Evolutionary conservation across 163 green algal genomes (phyloP).

Genomic region (Coccomyxa subellipsoidea): DNA sequence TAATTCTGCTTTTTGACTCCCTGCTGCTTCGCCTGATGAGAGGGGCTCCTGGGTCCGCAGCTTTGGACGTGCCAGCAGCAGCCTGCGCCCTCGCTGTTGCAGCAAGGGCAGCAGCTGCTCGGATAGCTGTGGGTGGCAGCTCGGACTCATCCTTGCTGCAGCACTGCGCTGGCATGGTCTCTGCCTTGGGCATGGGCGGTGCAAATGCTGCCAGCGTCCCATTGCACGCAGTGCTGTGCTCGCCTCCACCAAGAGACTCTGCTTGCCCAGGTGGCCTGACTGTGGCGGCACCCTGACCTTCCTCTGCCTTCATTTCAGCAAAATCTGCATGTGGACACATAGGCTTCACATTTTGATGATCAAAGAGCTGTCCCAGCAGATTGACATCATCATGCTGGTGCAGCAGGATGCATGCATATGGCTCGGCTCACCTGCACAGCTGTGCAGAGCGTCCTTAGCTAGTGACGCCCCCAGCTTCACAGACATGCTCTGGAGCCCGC

Average conservation of each 20-base stretch:
- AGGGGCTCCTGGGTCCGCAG: neutral
- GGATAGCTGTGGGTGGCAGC: neutral
- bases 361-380: neutral
- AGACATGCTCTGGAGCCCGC: neutral
- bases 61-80: neutral
- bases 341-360: too few relatives aligned
- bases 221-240: neutral
- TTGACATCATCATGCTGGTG: neutral
- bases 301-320: neutral
- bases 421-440: neutral
- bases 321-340: neutral
- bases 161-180: neutral
- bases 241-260: neutral
- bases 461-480: neutral
- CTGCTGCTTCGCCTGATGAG: constrained; percentile 5
- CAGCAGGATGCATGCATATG: neutral
- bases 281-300: neutral
- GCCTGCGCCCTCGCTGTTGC: neutral
- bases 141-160: neutral
- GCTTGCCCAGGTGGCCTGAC: neutral
- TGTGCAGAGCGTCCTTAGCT: neutral
- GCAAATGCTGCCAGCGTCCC: neutral
- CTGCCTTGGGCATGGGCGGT: neutral
- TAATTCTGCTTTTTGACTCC: neutral
- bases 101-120: neutral